Evolutionary conservation across 2,329 filamentous ascomycete species (phyloP), one percentile per base, ranked within the genome.

Genomic region (Aaosphaeria arxii): DNA sequence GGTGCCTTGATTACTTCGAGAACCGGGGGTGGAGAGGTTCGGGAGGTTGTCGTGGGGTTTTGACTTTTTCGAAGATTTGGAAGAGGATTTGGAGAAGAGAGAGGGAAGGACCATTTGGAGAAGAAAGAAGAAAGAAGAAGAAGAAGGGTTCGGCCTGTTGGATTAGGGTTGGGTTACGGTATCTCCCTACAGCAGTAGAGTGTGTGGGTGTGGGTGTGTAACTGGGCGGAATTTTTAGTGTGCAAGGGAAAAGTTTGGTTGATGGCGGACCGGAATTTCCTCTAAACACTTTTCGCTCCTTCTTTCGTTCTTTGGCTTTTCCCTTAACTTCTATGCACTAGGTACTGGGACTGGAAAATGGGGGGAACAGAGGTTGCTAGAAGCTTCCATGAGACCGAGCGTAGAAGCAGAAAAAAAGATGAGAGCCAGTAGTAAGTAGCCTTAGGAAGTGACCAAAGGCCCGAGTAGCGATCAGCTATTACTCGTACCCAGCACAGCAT

Each of bases 21-120:
- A 56, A 45, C 56, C 54, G 55, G 57, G 57, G 53, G 51, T 44
- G 33, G 33, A 2, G 40, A 61, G 58, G 44, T 51, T 50, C 36
- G 62, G 61, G n/a, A 36, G 9, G 38, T 50, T 50, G 50, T 57
- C 53, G 58, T 49, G 44, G 53, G 53, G 54, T 54, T 63, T 66
- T 40, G 64, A 63, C 63, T 69, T 69, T 53, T 68, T 69, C 44
- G 66, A 65, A 49, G 61, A 61, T 59, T 67, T 69, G 52, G 57
- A 59, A 56, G 66, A 65, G 49, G 61, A 61, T 59, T 67, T 69
- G 52, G 57, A 59, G 56, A 70, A 68, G 59, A 70, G 55, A 35
- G 65, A 67, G 54, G 65, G 64, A 62, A 70, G 62, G 58, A 67
- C 64, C 65, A 69, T 69, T 40, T 40, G 39, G 39, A 28, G 39